Evolutionary conservation across 2,329 filamentous ascomycete genomes (phyloP), one percentile per base, ranked within the genome.

Genomic region (Amauroascus verrucosus): DNA sequence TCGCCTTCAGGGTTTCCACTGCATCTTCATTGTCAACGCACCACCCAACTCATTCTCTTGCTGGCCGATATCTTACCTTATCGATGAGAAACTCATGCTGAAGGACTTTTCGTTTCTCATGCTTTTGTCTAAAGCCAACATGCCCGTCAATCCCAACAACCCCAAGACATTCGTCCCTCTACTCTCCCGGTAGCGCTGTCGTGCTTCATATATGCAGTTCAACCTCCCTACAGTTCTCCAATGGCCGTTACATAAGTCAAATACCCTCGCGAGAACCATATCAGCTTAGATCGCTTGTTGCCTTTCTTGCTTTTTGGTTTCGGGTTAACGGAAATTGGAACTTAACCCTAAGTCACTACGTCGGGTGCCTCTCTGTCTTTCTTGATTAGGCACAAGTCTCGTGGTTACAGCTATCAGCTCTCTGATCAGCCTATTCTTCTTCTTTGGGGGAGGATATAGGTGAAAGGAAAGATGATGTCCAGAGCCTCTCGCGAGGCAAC

Each of bases 331-430:
- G 75, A 72, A 75, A 72, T 84, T 83, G 88, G 86, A 90, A 90
- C 86, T 90, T 95, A 95, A 95, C 90, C 90, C 90, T 95, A 95
- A 86, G 79, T 2, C n/a, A n/a, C 24, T n/a, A 33, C 28, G 40
- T 51, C 48, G 48, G 38, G 26, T 75, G 75, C 74, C 47, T 67
- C 70, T 75, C 14, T 33, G 30, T 40, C 37, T 53, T 82, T 85
- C 86, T 87, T 83, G 81, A 66, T 68, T 40, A 40, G 55, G 60
- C 58, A 60, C 56, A 52, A 86, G 85, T 78, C 65, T 89, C 86
- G 82, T 81, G 81, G 76, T 77, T 70, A 75, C 73, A 79, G 83
- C 85, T 82, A 82, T 82, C 77, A 73, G 78, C 72, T 74, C 75
- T 74, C 77, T 77, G 81, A 90, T 67, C 89, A 89, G 71, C 72